Evolutionary conservation across 1,284 basidiomycete genomes (phyloP).

Genomic region (Sparassis latifolia): DNA sequence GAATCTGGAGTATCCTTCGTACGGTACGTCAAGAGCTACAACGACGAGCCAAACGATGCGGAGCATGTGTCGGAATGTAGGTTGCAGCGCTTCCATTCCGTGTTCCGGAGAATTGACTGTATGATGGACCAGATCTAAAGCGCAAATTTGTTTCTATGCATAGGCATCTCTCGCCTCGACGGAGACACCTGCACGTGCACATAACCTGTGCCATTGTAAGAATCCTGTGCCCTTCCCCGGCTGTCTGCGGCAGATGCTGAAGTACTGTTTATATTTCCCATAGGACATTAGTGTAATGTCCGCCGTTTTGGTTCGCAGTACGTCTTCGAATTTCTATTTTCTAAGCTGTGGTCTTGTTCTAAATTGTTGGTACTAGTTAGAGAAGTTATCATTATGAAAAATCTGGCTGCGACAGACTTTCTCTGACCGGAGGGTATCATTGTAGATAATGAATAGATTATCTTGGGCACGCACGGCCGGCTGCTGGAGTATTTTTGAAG

Average conservation of each 20-base stretch:
- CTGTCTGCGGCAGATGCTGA: not conserved
- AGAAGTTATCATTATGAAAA: slow-evolving; percentile 27
- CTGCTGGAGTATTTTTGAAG: too few species aligned
- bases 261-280: not conserved
- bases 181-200: slow-evolving; percentile 43
- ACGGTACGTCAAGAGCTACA: slow-evolving; percentile 49
- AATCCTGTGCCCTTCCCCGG: slow-evolving; percentile 7
- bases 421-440: slow-evolving; percentile 7
- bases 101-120: too few species aligned
- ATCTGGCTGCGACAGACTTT: slow-evolving; percentile 20
- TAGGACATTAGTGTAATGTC: slow-evolving; percentile 46
- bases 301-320: slow-evolving; percentile 39
- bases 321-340: slow-evolving; percentile 13
- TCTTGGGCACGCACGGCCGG: too few species aligned
- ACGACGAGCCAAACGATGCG: slow-evolving; percentile 38
- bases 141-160: slow-evolving; percentile 43
- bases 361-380: slow-evolving; percentile 28
- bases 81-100: slow-evolving; percentile 12
- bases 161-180: slow-evolving; percentile 36
- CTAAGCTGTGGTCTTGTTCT: too few species aligned
- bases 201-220: slow-evolving; percentile 49
- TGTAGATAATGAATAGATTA: too few species aligned
- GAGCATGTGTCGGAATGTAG: slow-evolving; percentile 46
- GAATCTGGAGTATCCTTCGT: slow-evolving; percentile 43
- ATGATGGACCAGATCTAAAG: slow-evolving; percentile 32